Evolutionary conservation across 2,329 filamentous ascomycete species (phyloP), one percentile per base, ranked within the genome.

Genomic region (Talaromyces atroroseus): DNA sequence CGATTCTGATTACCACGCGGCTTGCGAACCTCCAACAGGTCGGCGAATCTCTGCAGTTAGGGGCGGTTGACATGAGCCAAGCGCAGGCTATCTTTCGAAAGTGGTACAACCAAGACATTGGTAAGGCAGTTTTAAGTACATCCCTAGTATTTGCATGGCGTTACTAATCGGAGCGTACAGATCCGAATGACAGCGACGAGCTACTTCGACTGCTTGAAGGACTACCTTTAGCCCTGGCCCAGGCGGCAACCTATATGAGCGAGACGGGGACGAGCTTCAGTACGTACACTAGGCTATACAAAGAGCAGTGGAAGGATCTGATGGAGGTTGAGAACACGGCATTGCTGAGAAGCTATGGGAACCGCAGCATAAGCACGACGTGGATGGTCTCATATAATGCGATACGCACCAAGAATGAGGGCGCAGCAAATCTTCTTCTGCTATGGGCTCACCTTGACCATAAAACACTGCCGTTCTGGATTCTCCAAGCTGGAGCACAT

Each of bases 1-100:
- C 8, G 16, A 53, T 59, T 42, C 14, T 59, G n/a, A 53, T 59
- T 44, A 59, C 49, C 23, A 59, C 34, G 18, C 44, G 57, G 38
- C 54, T 59, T 45, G 49, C 54, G 20, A 45, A 46, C 4, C 53
- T 59, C 21, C 23, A 49, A 57, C 40, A 52, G 18, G 23, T 57
- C 26, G 54, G 57, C 26, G 21, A 57, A 51, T 29, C 34, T 24
- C 42, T 52, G 23, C 40, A 26, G 18, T 12, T 51, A 46, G 26
- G 24, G n/a, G 50, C 52, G 21, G 45, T 48, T 48, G 45, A 32
- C 6, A 48, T 54, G 42, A 54, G 18, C 51, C 10, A 54, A 54
- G 52, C 34, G n/a, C 34, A 42, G 29, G 45, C 52, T 54, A 54
- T 54, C 6, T 54, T 54, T 54, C 45, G 23, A 44, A 54, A 42